A percentile compares a stretch with the other conserved stretches of the same genome.
phyloP scores from a whole-genome alignment of 2,329 filamentous ascomycete species.

The Grosmannia penicillata region DNA sequence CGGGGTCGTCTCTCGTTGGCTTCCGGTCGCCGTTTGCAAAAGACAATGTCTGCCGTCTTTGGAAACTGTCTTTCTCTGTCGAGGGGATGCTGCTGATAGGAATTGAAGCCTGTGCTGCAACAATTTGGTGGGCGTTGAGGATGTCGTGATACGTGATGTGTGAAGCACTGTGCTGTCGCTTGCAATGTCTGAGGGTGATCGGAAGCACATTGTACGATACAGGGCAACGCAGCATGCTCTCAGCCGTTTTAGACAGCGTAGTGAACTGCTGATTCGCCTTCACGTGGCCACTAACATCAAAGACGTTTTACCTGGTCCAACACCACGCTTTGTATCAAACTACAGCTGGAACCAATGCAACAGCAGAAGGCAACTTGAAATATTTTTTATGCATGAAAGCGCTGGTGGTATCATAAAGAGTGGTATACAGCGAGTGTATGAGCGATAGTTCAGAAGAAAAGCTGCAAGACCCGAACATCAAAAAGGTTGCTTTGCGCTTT shows the following conservation, averaged over 20 bases:
- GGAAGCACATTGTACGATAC: no score
- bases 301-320: no score
- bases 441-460: not conserved
- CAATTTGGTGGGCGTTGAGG: not conserved
- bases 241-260: no score
- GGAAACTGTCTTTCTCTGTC: not conserved
- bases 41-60: not conserved
- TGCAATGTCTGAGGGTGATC: not conserved
- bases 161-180: not conserved
- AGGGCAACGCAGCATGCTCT: no score
- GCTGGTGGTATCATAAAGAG: slow-evolving; percentile 3
- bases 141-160: no score
- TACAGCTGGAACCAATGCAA: no score
- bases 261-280: no score
- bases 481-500: no score
- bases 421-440: not conserved
- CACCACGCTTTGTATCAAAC: no score
- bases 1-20: slow-evolving; percentile 1
- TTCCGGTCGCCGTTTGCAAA: slow-evolving; percentile 1
- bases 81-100: slow-evolving; percentile 1
- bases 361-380: not conserved
- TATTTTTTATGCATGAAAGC: not conserved
- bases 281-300: no score
- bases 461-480: not conserved
- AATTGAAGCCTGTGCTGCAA: not conserved